These are phyloP conservation scores for Globisporangium takayamanum DNA, from an alignment of 352 stramenopile genomes.

Conservation along the genomic window DNA sequence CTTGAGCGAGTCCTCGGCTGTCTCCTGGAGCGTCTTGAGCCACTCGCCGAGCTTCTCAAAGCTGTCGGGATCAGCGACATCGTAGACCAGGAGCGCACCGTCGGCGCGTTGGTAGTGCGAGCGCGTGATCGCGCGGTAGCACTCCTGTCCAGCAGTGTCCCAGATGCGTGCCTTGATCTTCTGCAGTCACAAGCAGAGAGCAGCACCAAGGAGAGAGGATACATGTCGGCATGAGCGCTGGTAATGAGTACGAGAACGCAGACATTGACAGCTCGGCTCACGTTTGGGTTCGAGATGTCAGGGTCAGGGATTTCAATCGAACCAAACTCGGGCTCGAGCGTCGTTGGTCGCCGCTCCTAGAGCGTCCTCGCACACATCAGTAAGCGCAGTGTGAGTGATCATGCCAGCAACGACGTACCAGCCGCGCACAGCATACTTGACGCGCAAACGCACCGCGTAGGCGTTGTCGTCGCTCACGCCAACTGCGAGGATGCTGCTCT, in stretches of 20 bases:
- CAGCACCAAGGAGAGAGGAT: background rate
- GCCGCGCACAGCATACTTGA: background rate
- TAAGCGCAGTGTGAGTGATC: background rate
- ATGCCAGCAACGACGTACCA: background rate
- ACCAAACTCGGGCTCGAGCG: slow-evolving; percentile 69
- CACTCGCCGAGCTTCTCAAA: slow-evolving; percentile 87
- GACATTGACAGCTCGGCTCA: background rate
- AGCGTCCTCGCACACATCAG: background rate
- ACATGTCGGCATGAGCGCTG: background rate
- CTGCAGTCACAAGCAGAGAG: slow-evolving; percentile 7
- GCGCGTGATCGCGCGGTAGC: slow-evolving; percentile 87
- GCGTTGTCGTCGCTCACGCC: slow-evolving; percentile 47
- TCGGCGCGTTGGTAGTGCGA: slow-evolving; percentile 83
- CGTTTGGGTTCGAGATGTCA: slow-evolving; percentile 36
- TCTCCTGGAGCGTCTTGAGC: slow-evolving; percentile 84
- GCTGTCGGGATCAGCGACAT: slow-evolving; percentile 81
- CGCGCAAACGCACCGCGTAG: slow-evolving; percentile 24
- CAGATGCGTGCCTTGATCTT: slow-evolving; percentile 81
- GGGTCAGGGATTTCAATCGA: slow-evolving; percentile 58
- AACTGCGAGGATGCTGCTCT: slow-evolving; percentile 70
- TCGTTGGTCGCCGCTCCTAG: slow-evolving; percentile 53
- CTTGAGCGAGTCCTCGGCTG: slow-evolving; percentile 79
- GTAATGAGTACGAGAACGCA: background rate
- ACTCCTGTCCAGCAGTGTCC: slow-evolving; percentile 86
- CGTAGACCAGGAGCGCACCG: slow-evolving; percentile 88